phyloP scores from a whole-genome alignment of 2,329 filamentous ascomycete species.

The Amylocarpus encephaloides region DNA sequence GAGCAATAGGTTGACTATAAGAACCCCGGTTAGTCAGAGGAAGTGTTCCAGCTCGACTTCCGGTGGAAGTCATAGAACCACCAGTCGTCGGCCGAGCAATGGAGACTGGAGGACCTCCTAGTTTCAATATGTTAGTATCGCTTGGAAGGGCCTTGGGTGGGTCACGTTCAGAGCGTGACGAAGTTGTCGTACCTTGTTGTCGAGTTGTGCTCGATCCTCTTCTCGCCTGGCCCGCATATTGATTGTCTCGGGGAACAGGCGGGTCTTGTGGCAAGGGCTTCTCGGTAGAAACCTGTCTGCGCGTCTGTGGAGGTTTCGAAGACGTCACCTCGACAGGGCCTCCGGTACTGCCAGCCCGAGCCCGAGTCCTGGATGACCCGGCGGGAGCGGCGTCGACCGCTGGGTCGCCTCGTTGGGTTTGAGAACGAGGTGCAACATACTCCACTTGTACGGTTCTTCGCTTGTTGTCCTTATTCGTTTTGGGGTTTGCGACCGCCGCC shows the following conservation, averaged over 20 bases:
- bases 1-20: conserved; percentile 83
- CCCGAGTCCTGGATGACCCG: conserved; percentile 40
- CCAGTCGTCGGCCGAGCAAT: conserved; percentile 68
- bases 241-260: conserved; percentile 42
- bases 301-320: conserved; percentile 17
- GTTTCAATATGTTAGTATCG: conserved; percentile 43
- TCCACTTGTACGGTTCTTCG: conserved; percentile 94
- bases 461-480: conserved; percentile 73
- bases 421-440: conserved; percentile 86
- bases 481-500: conserved; percentile 55
- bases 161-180: conserved; percentile 42
- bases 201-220: conserved; percentile 26
- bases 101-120: conserved; percentile 39
- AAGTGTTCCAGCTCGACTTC: conserved; percentile 38
- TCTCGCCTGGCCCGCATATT: conserved; percentile 38
- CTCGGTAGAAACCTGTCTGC: conserved; percentile 40
- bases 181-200: conserved; percentile 39
- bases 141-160: conserved; percentile 50
- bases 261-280: conserved; percentile 57
- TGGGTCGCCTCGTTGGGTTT: conserved; percentile 61
- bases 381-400: conserved; percentile 29
- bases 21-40: conserved; percentile 67
- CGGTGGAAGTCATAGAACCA: conserved; percentile 66
- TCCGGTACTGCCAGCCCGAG: conserved; percentile 45
- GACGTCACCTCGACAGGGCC: conserved; percentile 42